phyloP scores from a whole-genome alignment of 345 rosid species.

The Xanthoceras sorbifolium region DNA sequence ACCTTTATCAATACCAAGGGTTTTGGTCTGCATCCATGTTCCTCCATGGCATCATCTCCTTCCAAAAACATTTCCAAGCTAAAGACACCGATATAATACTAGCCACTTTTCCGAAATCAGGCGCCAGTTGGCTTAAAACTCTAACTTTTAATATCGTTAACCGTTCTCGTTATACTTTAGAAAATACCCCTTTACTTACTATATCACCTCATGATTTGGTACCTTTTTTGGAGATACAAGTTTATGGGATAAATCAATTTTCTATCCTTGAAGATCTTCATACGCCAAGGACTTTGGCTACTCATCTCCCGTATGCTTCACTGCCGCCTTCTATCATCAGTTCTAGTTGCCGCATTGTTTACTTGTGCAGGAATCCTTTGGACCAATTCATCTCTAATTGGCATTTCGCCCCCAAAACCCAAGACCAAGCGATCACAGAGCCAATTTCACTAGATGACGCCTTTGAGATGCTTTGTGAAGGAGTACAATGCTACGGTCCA shows the following conservation, averaged over 20 bases:
- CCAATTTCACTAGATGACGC: slow-evolving; percentile 13
- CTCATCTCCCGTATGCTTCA: slow-evolving; percentile 25
- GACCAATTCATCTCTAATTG: slow-evolving; percentile 21
- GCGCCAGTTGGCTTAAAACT: slow-evolving; percentile 35
- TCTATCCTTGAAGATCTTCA: too few relatives aligned
- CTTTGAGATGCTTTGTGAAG: slow-evolving; percentile 29
- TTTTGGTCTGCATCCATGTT: background rate
- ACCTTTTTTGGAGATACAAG: too few relatives aligned
- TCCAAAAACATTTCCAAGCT: slow-evolving; percentile 21
- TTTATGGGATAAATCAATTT: too few relatives aligned
- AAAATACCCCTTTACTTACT: too few relatives aligned
- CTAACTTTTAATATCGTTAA: slow-evolving; percentile 21
- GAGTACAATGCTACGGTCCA: slow-evolving; percentile 22
- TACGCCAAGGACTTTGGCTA: slow-evolving; percentile 8
- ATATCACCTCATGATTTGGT: too few relatives aligned
- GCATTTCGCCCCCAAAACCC: slow-evolving; percentile 19
- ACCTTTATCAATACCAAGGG: background rate
- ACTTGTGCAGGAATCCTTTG: slow-evolving; percentile 24
- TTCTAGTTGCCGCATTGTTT: slow-evolving; percentile 27
- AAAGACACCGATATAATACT: slow-evolving; percentile 24
- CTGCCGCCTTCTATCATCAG: slow-evolving; percentile 12
- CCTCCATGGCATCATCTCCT: background rate
- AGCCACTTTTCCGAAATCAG: background rate
- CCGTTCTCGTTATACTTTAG: slow-evolving; percentile 12
- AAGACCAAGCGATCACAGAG: too few relatives aligned